Evolutionary conservation across 768 basidiomycete genomes (phyloP), one percentile per base, ranked within the genome.

Genomic region (Kwoniella dendrophila): DNA sequence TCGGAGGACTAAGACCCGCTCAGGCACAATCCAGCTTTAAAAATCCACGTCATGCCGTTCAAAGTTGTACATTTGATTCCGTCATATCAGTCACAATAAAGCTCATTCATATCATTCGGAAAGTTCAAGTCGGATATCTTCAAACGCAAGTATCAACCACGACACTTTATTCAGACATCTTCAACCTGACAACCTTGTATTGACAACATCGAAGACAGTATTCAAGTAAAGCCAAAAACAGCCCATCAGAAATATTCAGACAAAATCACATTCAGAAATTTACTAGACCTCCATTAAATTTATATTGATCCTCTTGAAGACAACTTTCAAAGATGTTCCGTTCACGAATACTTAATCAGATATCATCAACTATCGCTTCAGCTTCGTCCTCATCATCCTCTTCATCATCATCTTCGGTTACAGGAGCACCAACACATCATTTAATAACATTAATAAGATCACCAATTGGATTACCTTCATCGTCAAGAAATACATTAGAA

Each of bases 381-480:
- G 45, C 57, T 33, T 62, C 56, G 38, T 18, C 56, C 32, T 22
- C 56, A 12, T 53, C 61, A 10, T 49, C 61, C 43, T 26, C 56
- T 11, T 59, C 67, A 22, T 43, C 47, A 43, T 38, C 57, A 7
- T 32, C 50, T 26, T 62, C 65, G 27, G 27, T 41, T 14, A 26
- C 56, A 32, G 44, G 12, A 8, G 8, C 55, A 44, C 67, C 77
- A 5, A 90, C 92, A 0, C 90, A 95, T 79, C 93, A 85, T 82
- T 90, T 89, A 81, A 88, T 97, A 71, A 95, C 92, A 20, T 86
- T 94, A 29, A 85, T 85, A 10, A 89, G 93, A 57, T 94, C 92
- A 4, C 88, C 86, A 50, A 93, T 94, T 64, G 88, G 90, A 0
- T 85, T 95, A 8, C 87, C 88, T 2, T 81, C 85, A 59, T 83